Base-by-base conservation (phyloP, 2,329 filamentous ascomycete genomes). In the Celoporthe dispersa region DNA sequence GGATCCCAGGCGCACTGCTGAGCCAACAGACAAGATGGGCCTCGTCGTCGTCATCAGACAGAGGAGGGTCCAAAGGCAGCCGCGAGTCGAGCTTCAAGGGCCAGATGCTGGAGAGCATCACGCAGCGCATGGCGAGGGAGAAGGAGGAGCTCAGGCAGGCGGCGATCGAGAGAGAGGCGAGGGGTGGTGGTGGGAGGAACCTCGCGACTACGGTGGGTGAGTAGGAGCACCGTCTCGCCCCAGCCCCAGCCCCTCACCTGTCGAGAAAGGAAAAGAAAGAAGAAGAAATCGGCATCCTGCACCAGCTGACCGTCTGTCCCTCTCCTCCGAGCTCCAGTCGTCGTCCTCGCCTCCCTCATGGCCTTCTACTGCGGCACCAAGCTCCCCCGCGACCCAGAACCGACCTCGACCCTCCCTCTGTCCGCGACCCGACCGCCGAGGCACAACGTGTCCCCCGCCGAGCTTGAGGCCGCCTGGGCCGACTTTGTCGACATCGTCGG, bases 401-500 rank as follows among this genome's bases (percentile, higher is more conserved):
- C 85, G 14, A 77, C 79, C 44, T 92, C 90, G 73, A 92, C 90
- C 14, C 80, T 89, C 2, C 88, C 89, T 35, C 84, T 92, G 9
- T 78, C 79, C 71, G 82, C 84, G 66, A 82, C 84, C 14, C 81
- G 75, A 37, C 77, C 84, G n/a, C 86, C 86, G 12, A 80, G 80
- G 74, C 87, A 91, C 79, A 87, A 90, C 75, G 84, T 84, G 67
- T 85, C 85, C 72, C 84, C 87, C 70, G 84, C 87, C 74, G 90
- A 91, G 76, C 85, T 92, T 75, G 87, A 91, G 80, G 88, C 90
- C 35, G 88, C 90, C 3, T 92, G 90, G 90, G 81, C 87, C n/a
- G 90, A 92, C 79, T 90, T 92, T 71, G 85, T 85, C 68, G 84
- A 84, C 68, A 85, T 92, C 64, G 85, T 92, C 3, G 90, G 90